These are phyloP conservation scores for Mycena belliarum DNA, from an alignment of 768 basidiomycete genomes.

Conservation along the genomic window DNA sequence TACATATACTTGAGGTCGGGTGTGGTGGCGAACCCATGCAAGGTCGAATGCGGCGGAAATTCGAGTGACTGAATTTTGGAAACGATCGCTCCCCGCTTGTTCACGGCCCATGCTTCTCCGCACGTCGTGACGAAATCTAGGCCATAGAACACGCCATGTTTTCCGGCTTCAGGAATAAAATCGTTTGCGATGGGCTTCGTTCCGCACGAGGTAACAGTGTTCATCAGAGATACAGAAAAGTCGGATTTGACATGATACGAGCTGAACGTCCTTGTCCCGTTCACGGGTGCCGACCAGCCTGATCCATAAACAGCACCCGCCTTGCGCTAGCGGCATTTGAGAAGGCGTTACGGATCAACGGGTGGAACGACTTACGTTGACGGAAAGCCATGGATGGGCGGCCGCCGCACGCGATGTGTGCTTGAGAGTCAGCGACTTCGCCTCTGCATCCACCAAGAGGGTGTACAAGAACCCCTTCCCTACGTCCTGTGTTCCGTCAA, in stretches of 20 bases:
- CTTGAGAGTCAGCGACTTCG: conserved; percentile 13
- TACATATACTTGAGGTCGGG: conserved; percentile 24
- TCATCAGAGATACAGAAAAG: conserved; percentile 19
- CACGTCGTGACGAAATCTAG: conserved; percentile 24
- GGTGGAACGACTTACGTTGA: conserved; percentile 19
- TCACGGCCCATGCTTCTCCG: conserved; percentile 23
- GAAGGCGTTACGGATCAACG: background rate
- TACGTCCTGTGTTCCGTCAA: conserved; percentile 25
- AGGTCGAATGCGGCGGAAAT: conserved; percentile 18
- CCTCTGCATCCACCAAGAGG: conserved; percentile 17
- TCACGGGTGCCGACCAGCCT: conserved; percentile 22
- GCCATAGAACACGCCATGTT: conserved; percentile 21
- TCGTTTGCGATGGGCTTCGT: conserved; percentile 27
- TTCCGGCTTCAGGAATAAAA: conserved; percentile 17
- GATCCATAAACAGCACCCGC: conserved; percentile 23
- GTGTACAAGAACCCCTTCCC: conserved; percentile 23
- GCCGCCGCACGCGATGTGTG: conserved; percentile 21
- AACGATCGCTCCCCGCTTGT: conserved; percentile 15
- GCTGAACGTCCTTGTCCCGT: conserved; percentile 20
- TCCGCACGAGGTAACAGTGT: conserved; percentile 24
- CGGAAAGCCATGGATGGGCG: conserved; percentile 26
- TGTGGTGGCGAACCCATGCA: conserved; percentile 25
- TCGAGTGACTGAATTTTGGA: conserved; percentile 17
- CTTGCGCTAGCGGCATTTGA: conserved; percentile 10
- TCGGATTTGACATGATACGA: conserved; percentile 22